A percentile compares a stretch with the other conserved stretches of the same genome.
These are phyloP conservation scores for Achaetomiella virescens DNA, from an alignment of 495 filamentous ascomycete species.

Conservation along the genomic window DNA sequence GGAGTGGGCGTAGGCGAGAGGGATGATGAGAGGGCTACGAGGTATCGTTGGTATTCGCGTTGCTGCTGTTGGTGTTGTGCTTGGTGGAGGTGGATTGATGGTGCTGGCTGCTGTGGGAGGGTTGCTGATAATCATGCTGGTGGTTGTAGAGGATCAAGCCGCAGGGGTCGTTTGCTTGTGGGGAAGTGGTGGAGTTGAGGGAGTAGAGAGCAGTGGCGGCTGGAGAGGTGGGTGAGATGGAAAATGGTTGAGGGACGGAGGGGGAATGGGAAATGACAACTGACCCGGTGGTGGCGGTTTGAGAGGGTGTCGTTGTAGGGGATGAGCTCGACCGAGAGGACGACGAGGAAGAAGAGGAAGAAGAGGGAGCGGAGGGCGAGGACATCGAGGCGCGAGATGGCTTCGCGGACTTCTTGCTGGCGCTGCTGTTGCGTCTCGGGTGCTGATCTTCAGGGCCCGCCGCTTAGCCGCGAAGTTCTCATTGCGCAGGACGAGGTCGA, in stretches of 20 bases:
- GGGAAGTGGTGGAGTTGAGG: background rate
- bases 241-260: background rate
- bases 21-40: background rate
- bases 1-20: constrained; percentile 12
- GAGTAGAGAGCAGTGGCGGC: background rate
- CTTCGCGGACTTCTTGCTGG: background rate
- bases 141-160: background rate
- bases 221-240: background rate
- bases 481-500: constrained; percentile 62
- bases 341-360: background rate
- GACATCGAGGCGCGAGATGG: background rate
- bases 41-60: background rate
- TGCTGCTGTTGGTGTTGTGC: background rate
- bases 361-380: background rate
- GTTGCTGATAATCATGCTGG: too few relatives aligned
- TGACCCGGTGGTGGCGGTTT: background rate
- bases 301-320: too few relatives aligned
- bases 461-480: constrained; percentile 56
- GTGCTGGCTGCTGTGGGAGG: background rate
- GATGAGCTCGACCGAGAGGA: background rate
- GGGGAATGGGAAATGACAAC: background rate
- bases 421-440: constrained; percentile 12
- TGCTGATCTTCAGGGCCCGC: constrained; percentile 38
- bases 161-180: background rate
- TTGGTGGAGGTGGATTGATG: background rate